A percentile compares a stretch with the other conserved stretches of the same genome.
These are phyloP conservation scores for Nigrograna mackinnonii DNA, from an alignment of 2,329 filamentous ascomycete species.

Conservation along the genomic window DNA sequence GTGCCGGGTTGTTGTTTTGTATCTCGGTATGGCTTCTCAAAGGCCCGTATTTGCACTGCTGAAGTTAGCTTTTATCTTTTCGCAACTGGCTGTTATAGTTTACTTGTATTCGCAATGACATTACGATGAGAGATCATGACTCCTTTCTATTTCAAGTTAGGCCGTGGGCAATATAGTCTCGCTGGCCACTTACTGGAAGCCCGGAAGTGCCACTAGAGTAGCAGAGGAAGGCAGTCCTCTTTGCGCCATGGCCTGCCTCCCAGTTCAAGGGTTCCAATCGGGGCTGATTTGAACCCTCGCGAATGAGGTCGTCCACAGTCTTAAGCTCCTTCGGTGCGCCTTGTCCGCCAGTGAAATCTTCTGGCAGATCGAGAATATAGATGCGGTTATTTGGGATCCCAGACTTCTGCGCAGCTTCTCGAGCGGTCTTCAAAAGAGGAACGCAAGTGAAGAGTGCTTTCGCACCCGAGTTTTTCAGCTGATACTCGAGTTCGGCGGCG, in stretches of 20 bases:
- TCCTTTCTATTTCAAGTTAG: constrained; percentile 64
- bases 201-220: constrained; percentile 82
- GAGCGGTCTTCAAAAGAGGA: constrained; percentile 65
- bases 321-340: constrained; percentile 57
- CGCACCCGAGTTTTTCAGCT: constrained; percentile 70
- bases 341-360: constrained; percentile 53
- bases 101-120: constrained; percentile 71
- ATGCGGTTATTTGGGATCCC: constrained; percentile 67
- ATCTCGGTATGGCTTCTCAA: constrained; percentile 51
- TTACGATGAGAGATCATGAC: constrained; percentile 83
- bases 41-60: constrained; percentile 60
- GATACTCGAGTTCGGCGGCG: constrained; percentile 69
- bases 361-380: constrained; percentile 71
- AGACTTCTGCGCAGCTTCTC: constrained; percentile 65
- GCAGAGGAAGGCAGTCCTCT: constrained; percentile 75
- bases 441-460: constrained; percentile 73
- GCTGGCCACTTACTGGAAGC: constrained; percentile 60
- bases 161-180: no score
- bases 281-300: constrained; percentile 60
- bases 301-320: constrained; percentile 68
- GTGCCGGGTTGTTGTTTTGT: constrained; percentile 44
- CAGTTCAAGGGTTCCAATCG: constrained; percentile 61
- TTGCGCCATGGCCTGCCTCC: constrained; percentile 66
- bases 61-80: constrained; percentile 4
- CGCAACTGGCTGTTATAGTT: not conserved